Evolutionary conservation across 2,329 filamentous ascomycete species (phyloP).

Genomic region (Colletotrichum sp.): DNA sequence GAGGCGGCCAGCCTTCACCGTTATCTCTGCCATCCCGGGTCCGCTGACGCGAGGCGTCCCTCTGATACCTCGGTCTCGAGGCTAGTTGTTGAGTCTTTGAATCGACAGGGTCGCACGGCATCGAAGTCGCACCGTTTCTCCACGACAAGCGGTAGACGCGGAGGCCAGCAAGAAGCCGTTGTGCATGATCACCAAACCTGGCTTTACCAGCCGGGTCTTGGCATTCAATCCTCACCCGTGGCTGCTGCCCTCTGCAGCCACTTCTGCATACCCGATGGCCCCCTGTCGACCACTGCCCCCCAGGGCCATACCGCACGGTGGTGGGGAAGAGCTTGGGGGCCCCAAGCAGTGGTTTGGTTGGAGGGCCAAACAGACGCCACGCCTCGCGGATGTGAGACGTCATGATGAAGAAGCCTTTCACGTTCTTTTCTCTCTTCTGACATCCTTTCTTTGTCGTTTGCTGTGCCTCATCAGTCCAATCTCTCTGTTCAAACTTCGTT

Average conservation of each 20-base stretch:
- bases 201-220: conserved; percentile 6
- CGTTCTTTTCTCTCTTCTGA: not conserved
- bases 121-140: not conserved
- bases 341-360: not conserved
- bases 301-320: conserved; percentile 4
- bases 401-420: not conserved
- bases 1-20: not conserved
- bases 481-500: conserved; percentile 3
- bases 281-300: not conserved
- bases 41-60: not conserved
- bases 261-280: not conserved
- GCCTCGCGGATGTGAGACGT: not conserved
- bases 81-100: not conserved
- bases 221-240: not conserved
- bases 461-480: not conserved
- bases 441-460: conserved; percentile 12
- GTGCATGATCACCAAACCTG: not conserved
- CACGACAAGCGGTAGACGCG: not conserved
- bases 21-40: not conserved
- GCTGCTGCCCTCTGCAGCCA: not conserved
- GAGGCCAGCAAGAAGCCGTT: not conserved
- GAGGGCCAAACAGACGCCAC: conserved; percentile 7
- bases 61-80: not conserved
- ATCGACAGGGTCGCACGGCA: not conserved
- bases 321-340: conserved; percentile 5